Base-by-base conservation (phyloP, 371 early-diverging fungal species). In the Dinochytrium kinnereticum region DNA sequence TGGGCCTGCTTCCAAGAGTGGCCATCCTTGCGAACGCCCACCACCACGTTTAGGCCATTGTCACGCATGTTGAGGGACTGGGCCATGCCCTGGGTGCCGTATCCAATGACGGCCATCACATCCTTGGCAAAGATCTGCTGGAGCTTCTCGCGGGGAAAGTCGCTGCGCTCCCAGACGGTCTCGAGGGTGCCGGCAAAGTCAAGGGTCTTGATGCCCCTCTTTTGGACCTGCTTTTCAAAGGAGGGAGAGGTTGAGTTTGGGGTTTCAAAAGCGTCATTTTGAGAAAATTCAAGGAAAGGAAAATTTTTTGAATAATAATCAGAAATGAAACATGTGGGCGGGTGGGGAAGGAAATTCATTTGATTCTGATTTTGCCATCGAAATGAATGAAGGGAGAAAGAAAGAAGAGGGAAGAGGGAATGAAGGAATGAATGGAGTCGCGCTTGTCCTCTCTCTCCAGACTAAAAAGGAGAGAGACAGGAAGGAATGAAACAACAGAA, bases 11-110 rank as follows among this genome's bases (percentile, higher is more conserved):
- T 90, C 91, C 93, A 98, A 59, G 94, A 93, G 81, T 89, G 88
- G 77, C 97, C 96, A 69, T 86, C 90, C 85, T 96, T 92, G 83
- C 98, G 93, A 70, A 94, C 90, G 76, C 98, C 98, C 77, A 98
- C 90, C 75, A 98, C 92, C 78, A 98, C 97, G 78, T 96, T 95
- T 73, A 97, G 87, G 73, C 94, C 94, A 81, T 98, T 95, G 90
- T 98, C 98, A 75, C 95, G 93, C 82, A 94, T 88, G 92, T 98
- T 98, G 77, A 96, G 90, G 64, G 94, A 92, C 87, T 98, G 98
- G 75, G 95, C 96, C 86, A 93, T 94, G 74, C 98, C 98, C 87
- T 96, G 96, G 65, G 98, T 95, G 68, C 97, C 98, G 86, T 98
- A 98, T 73, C 98, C 98, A 78, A 98, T 91, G 59, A 98, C 94